phyloP scores from a whole-genome alignment of 2,329 filamentous ascomycete species.

The Trichoderma koningiopsis region DNA sequence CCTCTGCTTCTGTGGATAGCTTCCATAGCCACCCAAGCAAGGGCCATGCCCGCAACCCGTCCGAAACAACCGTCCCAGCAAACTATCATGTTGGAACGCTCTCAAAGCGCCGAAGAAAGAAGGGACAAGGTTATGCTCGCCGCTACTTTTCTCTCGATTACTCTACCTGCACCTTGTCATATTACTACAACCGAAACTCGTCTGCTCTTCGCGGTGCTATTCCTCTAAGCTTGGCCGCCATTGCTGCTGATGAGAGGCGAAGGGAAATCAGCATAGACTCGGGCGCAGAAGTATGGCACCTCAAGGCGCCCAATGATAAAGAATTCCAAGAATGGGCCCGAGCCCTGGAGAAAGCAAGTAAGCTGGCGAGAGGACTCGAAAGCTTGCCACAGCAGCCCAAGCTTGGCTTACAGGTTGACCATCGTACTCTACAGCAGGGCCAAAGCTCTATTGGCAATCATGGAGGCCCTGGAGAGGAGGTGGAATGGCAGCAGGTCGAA shows the following conservation, averaged over 20 bases:
- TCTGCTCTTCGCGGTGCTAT: conserved; percentile 91
- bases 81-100: conserved; percentile 82
- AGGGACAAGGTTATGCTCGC: conserved; percentile 88
- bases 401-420: conserved; percentile 35
- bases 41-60: conserved; percentile 51
- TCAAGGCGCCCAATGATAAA: conserved; percentile 77
- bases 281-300: conserved; percentile 94
- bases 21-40: conserved; percentile 54
- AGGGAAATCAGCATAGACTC: conserved; percentile 96
- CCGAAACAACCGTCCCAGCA: conserved; percentile 47
- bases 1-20: conserved; percentile 62
- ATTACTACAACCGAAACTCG: conserved; percentile 93
- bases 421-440: conserved; percentile 28
- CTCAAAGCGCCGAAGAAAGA: conserved; percentile 88
- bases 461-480: conserved; percentile 62
- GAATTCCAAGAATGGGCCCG: conserved; percentile 88
- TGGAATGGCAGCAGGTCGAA: conserved; percentile 87
- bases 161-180: conserved; percentile 89
- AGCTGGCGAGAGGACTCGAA: conserved; percentile 60
- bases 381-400: conserved; percentile 33
- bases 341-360: conserved; percentile 80
- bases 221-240: conserved; percentile 84
- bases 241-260: conserved; percentile 84
- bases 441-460: conserved; percentile 13
- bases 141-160: conserved; percentile 97